Base-by-base conservation (phyloP, 2,329 filamentous ascomycete genomes). In the Clonostachys byssicola region DNA sequence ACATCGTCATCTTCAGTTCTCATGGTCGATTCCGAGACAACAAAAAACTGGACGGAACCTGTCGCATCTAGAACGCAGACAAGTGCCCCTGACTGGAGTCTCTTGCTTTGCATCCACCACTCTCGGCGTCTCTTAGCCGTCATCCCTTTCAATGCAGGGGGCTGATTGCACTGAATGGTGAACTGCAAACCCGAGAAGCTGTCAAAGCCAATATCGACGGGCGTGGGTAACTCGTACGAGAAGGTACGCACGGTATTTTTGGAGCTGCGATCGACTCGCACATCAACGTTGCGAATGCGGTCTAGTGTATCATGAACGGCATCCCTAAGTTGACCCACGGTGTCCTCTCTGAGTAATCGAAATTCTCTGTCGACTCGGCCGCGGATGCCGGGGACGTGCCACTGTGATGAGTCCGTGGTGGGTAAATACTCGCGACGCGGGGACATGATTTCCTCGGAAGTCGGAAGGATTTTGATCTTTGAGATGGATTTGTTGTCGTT, bases 291-390 rank as follows among this genome's bases (percentile, higher is more conserved):
- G 5, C 71, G 57, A 10, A 74, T 58, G 43, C 20, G 8, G 14
- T 18, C 30, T 14, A 20, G 23, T 38, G 73, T 63, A 20, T 65
- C 51, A 38, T 65, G 64, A 3, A 78, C 68, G 1, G 68, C 68
- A 52, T 80, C 73, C 36, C 75, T 66, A 5, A 83, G 61, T 48
- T 78, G 72, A 0, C 75, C 75, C 3, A 81, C 63, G 0, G 72
- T 78, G 51, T 83, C 78, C 57, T 81, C 75, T 3, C 78, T 68
- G 2, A 81, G 56, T 1, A 82, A 67, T 14, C 79, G 70, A 43
- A 83, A 83, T 46, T 81, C 72, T 47, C 72, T 64, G 56, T 82
- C 78, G 0, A 83, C 56, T 2, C 77, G 66, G 3, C 77, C 75
- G 5, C 57, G 60, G 12, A 75, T 66, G 2, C 74, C 72, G 5